Conservation (phyloP, 345 rosid genomes). For the Leavenworthia alabamica region DNA sequence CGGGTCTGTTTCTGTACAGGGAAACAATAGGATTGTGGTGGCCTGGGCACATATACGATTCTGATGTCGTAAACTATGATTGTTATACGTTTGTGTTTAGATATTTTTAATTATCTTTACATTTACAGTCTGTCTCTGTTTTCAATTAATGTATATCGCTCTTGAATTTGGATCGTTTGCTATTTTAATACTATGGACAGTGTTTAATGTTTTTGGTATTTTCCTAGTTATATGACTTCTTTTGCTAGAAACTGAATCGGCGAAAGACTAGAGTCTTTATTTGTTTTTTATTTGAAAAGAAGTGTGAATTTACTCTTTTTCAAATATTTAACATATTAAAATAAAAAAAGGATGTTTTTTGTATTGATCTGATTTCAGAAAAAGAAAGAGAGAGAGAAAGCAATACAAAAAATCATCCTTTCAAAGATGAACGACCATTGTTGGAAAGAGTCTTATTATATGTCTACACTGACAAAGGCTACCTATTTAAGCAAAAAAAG, state of each 20-base stretch:
- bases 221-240: neutral
- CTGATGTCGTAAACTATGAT: neutral
- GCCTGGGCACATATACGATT: conserved; percentile 26
- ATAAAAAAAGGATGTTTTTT: neutral
- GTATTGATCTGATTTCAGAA: neutral
- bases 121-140: neutral
- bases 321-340: neutral
- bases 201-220: neutral
- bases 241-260: neutral
- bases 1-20: conserved; percentile 1
- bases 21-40: conserved; percentile 14
- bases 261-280: too few relatives aligned
- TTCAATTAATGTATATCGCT: neutral
- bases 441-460: too few relatives aligned
- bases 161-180: neutral
- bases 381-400: neutral
- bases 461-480: too few relatives aligned
- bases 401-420: neutral
- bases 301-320: neutral
- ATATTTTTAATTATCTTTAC: neutral
- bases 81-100: conserved; percentile 2
- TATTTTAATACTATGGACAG: neutral
- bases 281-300: neutral
- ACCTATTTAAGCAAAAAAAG: too few relatives aligned
- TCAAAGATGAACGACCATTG: conserved; percentile 3